Base-by-base conservation (phyloP, 441 rosid species). In the Adansonia gregorii region DNA sequence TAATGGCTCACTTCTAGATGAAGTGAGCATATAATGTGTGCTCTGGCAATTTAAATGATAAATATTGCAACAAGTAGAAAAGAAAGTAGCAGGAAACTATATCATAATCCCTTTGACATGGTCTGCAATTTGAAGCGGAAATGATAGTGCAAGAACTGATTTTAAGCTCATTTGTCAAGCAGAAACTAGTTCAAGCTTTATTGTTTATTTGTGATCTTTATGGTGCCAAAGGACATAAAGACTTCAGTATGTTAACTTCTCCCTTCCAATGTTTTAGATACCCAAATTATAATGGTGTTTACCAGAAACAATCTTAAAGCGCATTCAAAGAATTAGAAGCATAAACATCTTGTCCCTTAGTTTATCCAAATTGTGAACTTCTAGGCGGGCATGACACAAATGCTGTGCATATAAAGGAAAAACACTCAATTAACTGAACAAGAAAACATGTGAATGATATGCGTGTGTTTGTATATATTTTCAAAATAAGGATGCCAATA, bases 101-200 rank as follows among this genome's bases (percentile, higher is more conserved):
- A 7, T 64, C 22, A 35, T 3, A 64, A 45, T 61, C 64, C 60
- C 3, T 20, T 67, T 31, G 31, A 9, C n/a, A 72, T 7, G 27
- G 63, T 39, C 64, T 17, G 31, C n/a, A 19, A 49, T 72, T 54
- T 72, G 64, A 72, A 72, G 64, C 64, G 54, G 31, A 72, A 27
- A 54, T 35, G 9, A 35, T 54, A 72, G 49, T 72, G 63, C n/a
- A 52, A 52, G 63, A 72, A 54, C 31, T 72, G 49, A 54, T 39
- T 54, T 72, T 72, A 54, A 72, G 31, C 31, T 71, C 20, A 52
- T 71, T 52, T 61, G 7, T 35, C 39, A 3, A 35, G 39, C 39
- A 2, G 39, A 35, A 35, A 35, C 41, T 35, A 61, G 48, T 31
- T 72, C 46, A 54, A 72, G 39, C 49, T 54, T 55, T 4, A 54